phyloP scores from a whole-genome alignment of 805 yeast species.

The Candida takata region DNA sequence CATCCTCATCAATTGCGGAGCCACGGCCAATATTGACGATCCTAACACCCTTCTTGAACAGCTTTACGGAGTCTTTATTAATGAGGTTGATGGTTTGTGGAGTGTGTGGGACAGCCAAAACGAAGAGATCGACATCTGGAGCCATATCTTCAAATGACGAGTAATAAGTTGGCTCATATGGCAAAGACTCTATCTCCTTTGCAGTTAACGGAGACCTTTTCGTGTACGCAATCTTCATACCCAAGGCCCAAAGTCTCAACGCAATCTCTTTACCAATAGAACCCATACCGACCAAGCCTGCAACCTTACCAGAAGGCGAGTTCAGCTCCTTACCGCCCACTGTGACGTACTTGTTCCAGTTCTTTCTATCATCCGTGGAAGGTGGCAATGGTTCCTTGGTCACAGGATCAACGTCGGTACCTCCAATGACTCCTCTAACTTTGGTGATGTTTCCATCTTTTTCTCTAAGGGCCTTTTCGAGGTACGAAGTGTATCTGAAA shows the following conservation, averaged over 20 bases:
- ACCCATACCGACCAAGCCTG: conserved; percentile 68
- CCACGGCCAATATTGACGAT: conserved; percentile 78
- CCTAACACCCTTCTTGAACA: conserved; percentile 47
- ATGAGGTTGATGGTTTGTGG: conserved; percentile 50
- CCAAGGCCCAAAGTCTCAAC: conserved; percentile 45
- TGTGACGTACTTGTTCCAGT: conserved; percentile 35
- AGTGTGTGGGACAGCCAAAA: conserved; percentile 61
- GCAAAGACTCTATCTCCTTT: conserved; percentile 31
- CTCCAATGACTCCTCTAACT: conserved; percentile 36
- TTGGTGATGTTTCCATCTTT: conserved; percentile 36
- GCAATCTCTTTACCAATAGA: conserved; percentile 65
- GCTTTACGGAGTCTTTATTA: conserved; percentile 38
- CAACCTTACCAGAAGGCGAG: conserved; percentile 52
- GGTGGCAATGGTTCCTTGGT: conserved; percentile 23
- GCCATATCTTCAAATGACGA: conserved; percentile 37
- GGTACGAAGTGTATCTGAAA: conserved; percentile 49
- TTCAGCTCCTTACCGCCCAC: conserved; percentile 41
- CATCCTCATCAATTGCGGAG: conserved; percentile 58
- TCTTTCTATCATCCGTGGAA: conserved; percentile 27
- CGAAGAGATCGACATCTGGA: conserved; percentile 45
- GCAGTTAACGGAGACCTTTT: conserved; percentile 42
- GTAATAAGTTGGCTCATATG: conserved; percentile 40
- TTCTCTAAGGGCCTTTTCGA: conserved; percentile 35
- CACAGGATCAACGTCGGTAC: conserved; percentile 24
- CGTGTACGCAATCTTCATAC: conserved; percentile 58